Base-by-base conservation (phyloP, 2,329 filamentous ascomycete genomes). In the Fonsecaea nubica region DNA sequence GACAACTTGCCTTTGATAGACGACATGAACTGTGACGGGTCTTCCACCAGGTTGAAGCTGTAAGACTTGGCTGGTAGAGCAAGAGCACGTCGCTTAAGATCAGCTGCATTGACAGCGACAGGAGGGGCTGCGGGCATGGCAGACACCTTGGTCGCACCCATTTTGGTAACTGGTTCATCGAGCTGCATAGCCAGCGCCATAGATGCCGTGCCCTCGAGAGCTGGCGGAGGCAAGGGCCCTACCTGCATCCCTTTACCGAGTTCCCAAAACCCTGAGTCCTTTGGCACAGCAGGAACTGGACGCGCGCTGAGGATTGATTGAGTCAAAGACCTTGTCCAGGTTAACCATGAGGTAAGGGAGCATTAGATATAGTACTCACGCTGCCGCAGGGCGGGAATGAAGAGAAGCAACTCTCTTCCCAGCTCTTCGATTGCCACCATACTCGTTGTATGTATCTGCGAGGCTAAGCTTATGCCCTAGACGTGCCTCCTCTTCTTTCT, bases 161-260 rank as follows among this genome's bases (percentile, higher is more conserved):
- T 7, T 33, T 59, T 50, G 13, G 15, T 13, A 50, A 25, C 2
- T 21, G 21, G 25, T 15, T 33, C 13, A 18, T 33, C 18, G 8
- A 45, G 25, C 25, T 50, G 21, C 40, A 38, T 33, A n/a, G 21
- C 38, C 32, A n/a, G 38, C 40, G 56, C 56, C 21, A 55, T 40
- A 18, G 52, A 36, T 9, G 59, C 40, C 13, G 60, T 53, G 18
- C 56, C 42, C 40, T 60, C n/a, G 10, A 67, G 55, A n/a, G 59
- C 55, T 54, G 62, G 13, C 2, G 64, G 68, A 9, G 67, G 65
- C 64, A 62, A 67, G 48, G 67, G 62, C 9, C 62, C 55, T 13
- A 38, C 45, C 32, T 65, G 64, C 8, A 45, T 42, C 13, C 30
- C 32, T 9, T 33, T 52, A 50, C 40, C 56, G 13, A 38, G 15